Conservation (phyloP, 306 rosid species). For the Crotalaria pallida region DNA sequence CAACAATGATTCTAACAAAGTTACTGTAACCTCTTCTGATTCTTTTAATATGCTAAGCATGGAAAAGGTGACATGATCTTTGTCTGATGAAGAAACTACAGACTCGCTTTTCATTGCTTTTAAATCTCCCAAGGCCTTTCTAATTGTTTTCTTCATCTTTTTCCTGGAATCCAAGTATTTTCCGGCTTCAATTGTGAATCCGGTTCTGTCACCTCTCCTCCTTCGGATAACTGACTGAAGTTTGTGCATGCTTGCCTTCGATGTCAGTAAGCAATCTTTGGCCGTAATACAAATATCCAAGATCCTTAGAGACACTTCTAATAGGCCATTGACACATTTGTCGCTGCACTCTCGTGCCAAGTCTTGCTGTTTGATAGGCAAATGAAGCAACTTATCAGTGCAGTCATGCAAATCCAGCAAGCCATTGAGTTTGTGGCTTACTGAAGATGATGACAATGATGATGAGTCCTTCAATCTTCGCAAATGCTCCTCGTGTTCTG, state of each 20-base stretch:
- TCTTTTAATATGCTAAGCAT: constrained; percentile 4
- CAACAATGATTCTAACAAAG: constrained; percentile 12
- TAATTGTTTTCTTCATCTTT: not conserved
- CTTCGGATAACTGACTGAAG: constrained; percentile 11
- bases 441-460: not conserved
- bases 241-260: constrained; percentile 7
- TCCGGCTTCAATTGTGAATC: not conserved
- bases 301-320: constrained; percentile 16
- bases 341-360: not conserved
- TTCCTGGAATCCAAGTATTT: constrained; percentile 22
- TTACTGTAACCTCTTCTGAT: constrained; percentile 10
- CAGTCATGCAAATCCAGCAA: constrained; percentile 17
- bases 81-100: too few species aligned
- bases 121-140: not conserved
- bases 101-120: not conserved
- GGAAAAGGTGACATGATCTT: not conserved
- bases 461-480: not conserved
- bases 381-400: constrained; percentile 13
- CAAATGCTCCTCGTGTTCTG: constrained; percentile 13
- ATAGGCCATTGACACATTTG: not conserved
- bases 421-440: constrained; percentile 6
- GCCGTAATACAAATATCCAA: constrained; percentile 6
- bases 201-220: not conserved
- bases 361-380: constrained; percentile 7
- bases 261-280: not conserved